Evolutionary conservation across 352 stramenopile species (phyloP).

Genomic region (Pythium utonaiense): DNA sequence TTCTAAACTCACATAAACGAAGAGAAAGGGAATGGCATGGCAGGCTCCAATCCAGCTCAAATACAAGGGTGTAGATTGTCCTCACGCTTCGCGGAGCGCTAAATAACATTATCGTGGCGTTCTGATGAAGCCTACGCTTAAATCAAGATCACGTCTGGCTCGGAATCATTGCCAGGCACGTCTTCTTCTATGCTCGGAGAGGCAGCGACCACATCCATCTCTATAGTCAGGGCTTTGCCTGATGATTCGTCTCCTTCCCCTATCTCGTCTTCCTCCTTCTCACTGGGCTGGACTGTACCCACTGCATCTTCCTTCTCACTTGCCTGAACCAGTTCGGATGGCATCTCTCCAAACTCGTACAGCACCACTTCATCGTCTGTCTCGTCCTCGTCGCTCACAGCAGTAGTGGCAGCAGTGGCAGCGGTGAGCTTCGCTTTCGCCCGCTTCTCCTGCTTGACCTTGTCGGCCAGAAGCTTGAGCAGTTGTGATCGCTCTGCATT

Average conservation of each 20-base stretch:
- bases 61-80: background rate
- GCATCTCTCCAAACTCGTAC: background rate
- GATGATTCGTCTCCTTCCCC: background rate
- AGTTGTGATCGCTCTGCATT: conserved; percentile 17
- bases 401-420: background rate
- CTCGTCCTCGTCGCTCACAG: conserved; percentile 10
- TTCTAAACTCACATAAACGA: conserved; percentile 39
- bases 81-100: background rate
- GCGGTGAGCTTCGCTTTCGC: background rate
- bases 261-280: too few relatives aligned
- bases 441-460: background rate
- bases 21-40: background rate
- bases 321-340: background rate
- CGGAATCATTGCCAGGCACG: background rate
- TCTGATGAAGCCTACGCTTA: background rate
- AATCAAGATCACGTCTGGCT: conserved; percentile 6
- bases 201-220: background rate
- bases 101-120: conserved; percentile 15
- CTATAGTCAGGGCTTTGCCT: background rate
- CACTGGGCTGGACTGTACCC: too few relatives aligned
- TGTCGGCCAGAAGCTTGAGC: conserved; percentile 7
- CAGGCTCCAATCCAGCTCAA: background rate
- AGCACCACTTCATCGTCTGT: conserved; percentile 18
- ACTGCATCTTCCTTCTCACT: background rate
- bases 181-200: background rate